These are phyloP conservation scores for Phalaenopsis aphrodite DNA, from an alignment of 106 monocot genomes.

Conservation along the genomic window DNA sequence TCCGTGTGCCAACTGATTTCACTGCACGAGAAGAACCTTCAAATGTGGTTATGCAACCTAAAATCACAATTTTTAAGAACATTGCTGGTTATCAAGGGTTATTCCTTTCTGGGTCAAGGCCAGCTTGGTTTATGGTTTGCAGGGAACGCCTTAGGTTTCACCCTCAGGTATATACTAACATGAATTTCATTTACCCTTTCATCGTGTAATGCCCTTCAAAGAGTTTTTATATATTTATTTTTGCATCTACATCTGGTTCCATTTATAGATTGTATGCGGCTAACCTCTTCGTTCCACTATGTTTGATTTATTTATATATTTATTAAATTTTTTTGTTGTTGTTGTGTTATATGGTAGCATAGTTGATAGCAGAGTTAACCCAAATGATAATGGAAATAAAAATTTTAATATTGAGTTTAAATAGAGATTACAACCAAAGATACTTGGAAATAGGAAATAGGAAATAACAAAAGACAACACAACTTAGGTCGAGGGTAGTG, in stretches of 20 bases:
- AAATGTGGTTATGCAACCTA: slow-evolving; percentile 28
- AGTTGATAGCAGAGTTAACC: no score
- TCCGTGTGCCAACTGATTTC: slow-evolving; percentile 50
- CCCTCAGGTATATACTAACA: slow-evolving; percentile 52
- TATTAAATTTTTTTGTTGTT: background rate
- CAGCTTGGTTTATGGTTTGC: slow-evolving; percentile 88
- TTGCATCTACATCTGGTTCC: background rate
- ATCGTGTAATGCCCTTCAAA: background rate
- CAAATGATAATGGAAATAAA: no score
- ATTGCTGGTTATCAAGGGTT: slow-evolving; percentile 87
- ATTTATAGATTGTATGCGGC: background rate
- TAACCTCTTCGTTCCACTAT: background rate
- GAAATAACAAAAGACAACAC: no score
- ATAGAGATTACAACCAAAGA: no score
- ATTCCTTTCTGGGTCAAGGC: slow-evolving; percentile 80
- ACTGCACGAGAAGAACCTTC: slow-evolving; percentile 47
- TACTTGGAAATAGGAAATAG: no score
- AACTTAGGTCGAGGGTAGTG: no score
- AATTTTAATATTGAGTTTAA: no score
- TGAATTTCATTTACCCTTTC: background rate
- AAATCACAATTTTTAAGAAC: slow-evolving; percentile 79
- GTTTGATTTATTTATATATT: background rate
- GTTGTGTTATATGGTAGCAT: background rate
- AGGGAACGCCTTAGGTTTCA: slow-evolving; percentile 83
- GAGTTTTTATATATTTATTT: background rate